phyloP scores from a whole-genome alignment of 129 eudicot species.

The Escallonia herrerae region DNA sequence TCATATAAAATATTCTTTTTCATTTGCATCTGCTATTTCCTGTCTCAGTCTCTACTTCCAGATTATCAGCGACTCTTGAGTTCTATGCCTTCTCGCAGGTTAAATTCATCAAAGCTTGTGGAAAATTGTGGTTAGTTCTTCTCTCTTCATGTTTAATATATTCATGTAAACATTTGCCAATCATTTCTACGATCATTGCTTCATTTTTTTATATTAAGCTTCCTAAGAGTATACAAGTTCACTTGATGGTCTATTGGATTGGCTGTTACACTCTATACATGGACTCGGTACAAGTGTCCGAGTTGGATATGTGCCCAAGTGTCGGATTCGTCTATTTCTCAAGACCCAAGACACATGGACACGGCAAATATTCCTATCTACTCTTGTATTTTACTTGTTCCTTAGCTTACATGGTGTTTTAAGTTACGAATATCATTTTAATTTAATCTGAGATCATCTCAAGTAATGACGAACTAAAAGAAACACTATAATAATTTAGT shows the following conservation, averaged over 20 bases:
- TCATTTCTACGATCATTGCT: not conserved
- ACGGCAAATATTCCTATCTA: no score
- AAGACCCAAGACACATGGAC: no score
- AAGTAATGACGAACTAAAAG: no score
- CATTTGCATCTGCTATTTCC: conserved; percentile 37
- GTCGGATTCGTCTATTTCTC: no score
- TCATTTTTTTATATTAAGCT: not conserved
- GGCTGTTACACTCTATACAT: no score
- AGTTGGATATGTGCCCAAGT: no score
- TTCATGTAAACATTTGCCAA: not conserved
- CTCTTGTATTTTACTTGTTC: no score
- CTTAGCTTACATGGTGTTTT: no score
- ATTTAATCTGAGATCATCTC: no score
- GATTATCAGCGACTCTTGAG: conserved; percentile 97
- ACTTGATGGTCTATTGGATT: not conserved
- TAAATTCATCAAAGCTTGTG: conserved; percentile 89
- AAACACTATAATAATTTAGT: no score
- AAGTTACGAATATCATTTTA: no score
- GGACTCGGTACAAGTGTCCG: no score
- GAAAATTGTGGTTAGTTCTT: conserved; percentile 84
- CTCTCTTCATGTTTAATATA: conserved; percentile 8
- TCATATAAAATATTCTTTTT: conserved; percentile 28
- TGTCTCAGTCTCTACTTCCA: conserved; percentile 96
- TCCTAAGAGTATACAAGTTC: not conserved
- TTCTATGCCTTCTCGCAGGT: conserved; percentile 96